A percentile compares a stretch with the other conserved stretches of the same genome.
phyloP scores from a whole-genome alignment of 257 asterid genomes.

The Fraxinus cuspidata region DNA sequence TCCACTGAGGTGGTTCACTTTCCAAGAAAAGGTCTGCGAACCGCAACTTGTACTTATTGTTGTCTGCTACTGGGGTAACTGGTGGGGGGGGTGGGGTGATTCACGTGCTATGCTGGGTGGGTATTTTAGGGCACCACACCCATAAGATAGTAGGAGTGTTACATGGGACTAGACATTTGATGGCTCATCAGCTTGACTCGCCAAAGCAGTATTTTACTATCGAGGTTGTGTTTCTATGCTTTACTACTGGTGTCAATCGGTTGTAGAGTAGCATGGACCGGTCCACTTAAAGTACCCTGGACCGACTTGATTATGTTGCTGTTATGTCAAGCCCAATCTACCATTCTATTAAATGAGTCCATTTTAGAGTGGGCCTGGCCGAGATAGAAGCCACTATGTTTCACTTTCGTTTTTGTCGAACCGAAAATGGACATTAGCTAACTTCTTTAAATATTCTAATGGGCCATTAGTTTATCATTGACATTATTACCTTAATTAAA shows the following conservation, averaged over 20 bases:
- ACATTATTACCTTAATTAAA: background rate
- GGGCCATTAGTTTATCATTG: background rate
- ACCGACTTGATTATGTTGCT: background rate
- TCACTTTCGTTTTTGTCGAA: too few relatives aligned
- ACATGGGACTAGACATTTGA: too few relatives aligned
- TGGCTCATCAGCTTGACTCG: too few relatives aligned
- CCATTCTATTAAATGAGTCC: background rate
- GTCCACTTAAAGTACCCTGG: background rate
- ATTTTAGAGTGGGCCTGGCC: background rate
- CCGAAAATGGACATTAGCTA: background rate
- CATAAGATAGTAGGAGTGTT: too few relatives aligned
- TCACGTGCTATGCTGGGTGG: background rate
- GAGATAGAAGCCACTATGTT: background rate
- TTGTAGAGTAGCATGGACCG: background rate
- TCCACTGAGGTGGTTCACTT: slow-evolving; percentile 4
- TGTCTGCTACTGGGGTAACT: background rate
- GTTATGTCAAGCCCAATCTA: background rate
- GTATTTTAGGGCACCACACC: background rate
- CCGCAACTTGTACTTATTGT: slow-evolving; percentile 1
- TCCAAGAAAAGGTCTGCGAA: background rate
- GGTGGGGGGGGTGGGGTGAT: background rate
- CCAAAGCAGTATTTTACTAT: too few relatives aligned
- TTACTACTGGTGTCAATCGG: background rate
- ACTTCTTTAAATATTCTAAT: background rate
- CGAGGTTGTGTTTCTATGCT: background rate